Base-by-base conservation (phyloP, 345 rosid species). In the Alliaria petiolata region DNA sequence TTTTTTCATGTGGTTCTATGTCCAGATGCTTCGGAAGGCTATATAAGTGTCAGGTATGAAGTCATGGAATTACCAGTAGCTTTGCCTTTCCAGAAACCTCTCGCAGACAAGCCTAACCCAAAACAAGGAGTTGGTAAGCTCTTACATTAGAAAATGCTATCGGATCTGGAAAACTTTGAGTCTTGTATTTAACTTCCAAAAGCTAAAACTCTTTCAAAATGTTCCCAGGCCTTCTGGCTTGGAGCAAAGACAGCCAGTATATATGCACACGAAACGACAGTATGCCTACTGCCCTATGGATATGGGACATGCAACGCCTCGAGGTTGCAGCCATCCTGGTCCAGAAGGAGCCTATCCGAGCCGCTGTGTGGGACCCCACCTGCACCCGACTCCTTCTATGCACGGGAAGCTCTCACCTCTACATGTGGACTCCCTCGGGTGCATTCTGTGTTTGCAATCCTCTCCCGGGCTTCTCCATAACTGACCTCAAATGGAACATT, bases 341-440 rank as follows among this genome's bases (percentile, higher is more conserved):
- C 52, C 97, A 95, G 65, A 91, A 95, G 79, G 96, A 89, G 72
- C 96, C 99, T 67, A 82, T 91, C 15, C 76, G 89, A 69, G 93
- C 95, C 10, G 95, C 89, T 34, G 90, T 81, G 2, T 91, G 99
- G 99, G 96, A 95, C 39, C 98, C 96, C 5, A 86, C 85, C 28
- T 81, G 98, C 80, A 55, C 89, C 9, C 91, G 93, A 16, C 96
- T 95, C 49, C 84, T 85, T 61, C 77, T 95, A 46, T 89, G 98
- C 82, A 89, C 96, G 0, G 98, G 96, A 45, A 95, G 95, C 82
- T 81, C 93, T 33, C 95, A 91, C 81, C 70, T 91, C 70, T 91
- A 95, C 72, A 89, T 91, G 95, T 91, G 95, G 97, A 83, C 93
- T 58, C 96, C 95, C 62, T 83, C 95, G 0, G 96, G 97, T 75